These are phyloP conservation scores for Coemansia sp. DNA, from an alignment of 192 early-diverging fungal species.

Conservation along the genomic window DNA sequence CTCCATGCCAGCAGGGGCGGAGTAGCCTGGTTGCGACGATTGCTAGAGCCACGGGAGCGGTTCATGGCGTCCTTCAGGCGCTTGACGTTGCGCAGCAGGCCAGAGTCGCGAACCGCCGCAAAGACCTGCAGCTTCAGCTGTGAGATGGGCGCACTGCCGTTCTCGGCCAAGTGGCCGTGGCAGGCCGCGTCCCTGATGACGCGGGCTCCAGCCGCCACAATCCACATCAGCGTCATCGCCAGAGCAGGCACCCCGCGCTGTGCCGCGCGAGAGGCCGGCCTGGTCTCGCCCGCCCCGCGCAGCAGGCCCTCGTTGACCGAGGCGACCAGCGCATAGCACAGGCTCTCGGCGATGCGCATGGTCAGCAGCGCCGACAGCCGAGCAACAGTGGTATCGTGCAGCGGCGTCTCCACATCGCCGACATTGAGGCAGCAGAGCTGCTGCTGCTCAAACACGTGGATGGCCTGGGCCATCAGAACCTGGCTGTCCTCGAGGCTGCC, in stretches of 20 bases:
- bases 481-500: conserved; percentile 15
- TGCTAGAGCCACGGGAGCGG: conserved; percentile 6
- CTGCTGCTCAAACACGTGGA: conserved; percentile 45
- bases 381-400: conserved; percentile 11
- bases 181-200: conserved; percentile 20
- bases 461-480: conserved; percentile 22
- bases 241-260: conserved; percentile 18
- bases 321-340: conserved; percentile 15
- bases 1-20: conserved; percentile 8
- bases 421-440: conserved; percentile 22
- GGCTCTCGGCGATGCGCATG: conserved; percentile 13
- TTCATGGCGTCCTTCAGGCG: conserved; percentile 17
- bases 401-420: conserved; percentile 12
- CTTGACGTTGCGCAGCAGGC: conserved; percentile 6
- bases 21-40: background rate
- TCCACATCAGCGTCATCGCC: conserved; percentile 18
- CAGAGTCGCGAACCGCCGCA: conserved; percentile 12
- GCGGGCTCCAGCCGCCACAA: conserved; percentile 19
- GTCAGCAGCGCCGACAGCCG: conserved; percentile 22
- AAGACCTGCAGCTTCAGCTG: conserved; percentile 20
- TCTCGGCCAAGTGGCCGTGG: conserved; percentile 7
- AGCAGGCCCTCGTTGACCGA: background rate
- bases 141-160: conserved; percentile 7
- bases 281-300: conserved; percentile 9
- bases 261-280: conserved; percentile 9